Evolutionary conservation across 345 rosid species (phyloP), one percentile per base, ranked within the genome.

Genomic region (Gossypium stocksii): DNA sequence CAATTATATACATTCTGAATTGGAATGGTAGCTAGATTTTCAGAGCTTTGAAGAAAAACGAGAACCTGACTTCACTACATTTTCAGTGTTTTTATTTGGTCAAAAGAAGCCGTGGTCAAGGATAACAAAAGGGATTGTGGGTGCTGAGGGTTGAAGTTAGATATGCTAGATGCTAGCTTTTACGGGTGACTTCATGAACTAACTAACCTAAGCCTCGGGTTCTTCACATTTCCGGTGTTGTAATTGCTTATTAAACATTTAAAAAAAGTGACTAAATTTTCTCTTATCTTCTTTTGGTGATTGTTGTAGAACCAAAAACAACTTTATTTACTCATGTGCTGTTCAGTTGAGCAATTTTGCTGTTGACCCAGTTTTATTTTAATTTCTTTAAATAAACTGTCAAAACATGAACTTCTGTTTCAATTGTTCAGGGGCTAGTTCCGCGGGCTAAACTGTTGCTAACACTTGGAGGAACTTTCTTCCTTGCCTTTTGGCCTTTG

Each of bases 391-490:
- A 5, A 5, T 34, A 1, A 34, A 34, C 41, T 34, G 41, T 34
- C 41, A 34, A 34, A 5, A 34, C 7, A 44, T 56, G 16, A 69
- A 68, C 22, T 41, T n/a, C 41, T 69, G 53, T 58, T 22, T 58
- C 1, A 29, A 38, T 74, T 75, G 85, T 87, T 67, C 88, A 95
- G 99, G 99, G 98, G 14, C 86, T 95, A 79, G 78, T 95, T 77
- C 99, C 98, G 2, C 92, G 97, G 72, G 98, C 89, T 67, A 95
- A 83, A 85, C 81, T 91, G 54, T 83, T 95, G 83, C 83, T 95
- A 54, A 82, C 93, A 46, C 56, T 88, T 61, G 99, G 99, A 77
- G 98, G 97, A 68, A 91, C 98, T 13, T 95, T 91, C 89, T 95
- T 93, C 88, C 76, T 93, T 78, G 91, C 83, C 48, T 93, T 95